These are phyloP conservation scores for Trichoderma polysporum DNA, from an alignment of 2,329 filamentous ascomycete species.

Conservation along the genomic window DNA sequence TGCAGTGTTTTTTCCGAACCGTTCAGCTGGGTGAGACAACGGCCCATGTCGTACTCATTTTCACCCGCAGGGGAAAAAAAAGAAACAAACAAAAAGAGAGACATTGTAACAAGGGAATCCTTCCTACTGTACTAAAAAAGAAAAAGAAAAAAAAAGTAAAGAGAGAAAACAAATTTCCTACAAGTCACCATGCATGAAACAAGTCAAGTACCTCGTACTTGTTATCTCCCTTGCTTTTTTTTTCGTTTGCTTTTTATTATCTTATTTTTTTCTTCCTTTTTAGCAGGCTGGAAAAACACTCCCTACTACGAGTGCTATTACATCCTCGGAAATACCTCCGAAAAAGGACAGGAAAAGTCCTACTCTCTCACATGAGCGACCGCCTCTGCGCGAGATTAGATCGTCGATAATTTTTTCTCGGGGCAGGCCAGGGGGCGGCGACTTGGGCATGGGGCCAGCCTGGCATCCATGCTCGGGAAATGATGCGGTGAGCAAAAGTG, in stretches of 20 bases:
- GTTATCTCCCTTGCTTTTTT: neutral
- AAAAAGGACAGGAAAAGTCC: neutral
- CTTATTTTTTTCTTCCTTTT: neutral
- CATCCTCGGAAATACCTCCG: neutral
- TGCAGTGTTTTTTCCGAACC: slow-evolving; percentile 7
- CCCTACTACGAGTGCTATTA: neutral
- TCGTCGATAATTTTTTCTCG: slow-evolving; percentile 11
- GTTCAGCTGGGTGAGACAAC: slow-evolving; percentile 12
- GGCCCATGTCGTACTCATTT: neutral
- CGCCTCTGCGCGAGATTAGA: slow-evolving; percentile 19
- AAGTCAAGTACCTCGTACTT: neutral
- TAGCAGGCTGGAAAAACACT: neutral
- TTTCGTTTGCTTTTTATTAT: neutral
- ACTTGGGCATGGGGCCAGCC: neutral
- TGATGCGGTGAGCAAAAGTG: slow-evolving; percentile 16
- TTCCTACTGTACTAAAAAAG: neutral
- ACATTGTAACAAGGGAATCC: neutral
- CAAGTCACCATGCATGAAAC: slow-evolving; percentile 6
- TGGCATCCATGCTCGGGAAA: slow-evolving; percentile 16
- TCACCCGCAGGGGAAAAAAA: neutral
- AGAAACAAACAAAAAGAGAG: neutral
- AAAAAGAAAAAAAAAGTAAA: neutral
- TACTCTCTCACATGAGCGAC: slow-evolving; percentile 19
- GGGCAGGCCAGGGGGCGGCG: neutral
- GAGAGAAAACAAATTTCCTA: neutral